Percentiles rank a stretch among this genome's conserved stretches.
Evolutionary conservation across 805 yeast species (phyloP).

Genomic region (Isabelozyma gotoi): DNA sequence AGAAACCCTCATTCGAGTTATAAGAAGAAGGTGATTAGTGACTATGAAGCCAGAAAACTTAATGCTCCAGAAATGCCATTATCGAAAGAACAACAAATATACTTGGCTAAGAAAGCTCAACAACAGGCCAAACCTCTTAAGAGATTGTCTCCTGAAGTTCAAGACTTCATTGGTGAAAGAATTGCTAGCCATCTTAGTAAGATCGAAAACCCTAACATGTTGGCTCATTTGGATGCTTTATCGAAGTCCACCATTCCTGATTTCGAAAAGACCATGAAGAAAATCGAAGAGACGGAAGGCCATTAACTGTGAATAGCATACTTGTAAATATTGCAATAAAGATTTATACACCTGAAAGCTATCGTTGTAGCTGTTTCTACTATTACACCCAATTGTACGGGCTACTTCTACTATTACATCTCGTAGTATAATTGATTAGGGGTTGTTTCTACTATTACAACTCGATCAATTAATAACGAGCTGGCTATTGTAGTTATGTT

Average conservation of each 20-base stretch:
- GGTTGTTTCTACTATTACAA: no score
- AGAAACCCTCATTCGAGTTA: constrained; percentile 77
- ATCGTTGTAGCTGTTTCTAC: neutral
- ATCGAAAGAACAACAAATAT: constrained; percentile 60
- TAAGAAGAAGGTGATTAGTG: constrained; percentile 53
- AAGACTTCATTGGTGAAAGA: constrained; percentile 53
- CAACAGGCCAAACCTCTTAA: constrained; percentile 35
- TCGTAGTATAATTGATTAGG: no score
- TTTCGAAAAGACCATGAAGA: constrained; percentile 26
- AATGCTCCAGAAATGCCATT: constrained; percentile 78
- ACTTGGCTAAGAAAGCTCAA: constrained; percentile 51
- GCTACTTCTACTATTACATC: no score
- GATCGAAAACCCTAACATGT: constrained; percentile 34
- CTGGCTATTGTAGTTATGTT: neutral
- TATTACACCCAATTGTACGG: no score
- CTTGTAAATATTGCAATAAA: neutral
- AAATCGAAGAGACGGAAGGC: constrained; percentile 13
- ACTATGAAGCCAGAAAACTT: constrained; percentile 59
- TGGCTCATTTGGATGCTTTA: constrained; percentile 40
- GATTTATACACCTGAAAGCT: no score
- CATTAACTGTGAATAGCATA: constrained; percentile 1
- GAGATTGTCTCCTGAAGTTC: constrained; percentile 50
- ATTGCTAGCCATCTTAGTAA: constrained; percentile 40
- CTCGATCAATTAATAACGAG: no score
- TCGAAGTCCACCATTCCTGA: constrained; percentile 28